Percentiles rank a stretch among this genome's conserved stretches.
These are phyloP conservation scores for Phycomyces blakesleeanus DNA, from an alignment of 192 early-diverging fungal genomes.

Conservation along the genomic window DNA sequence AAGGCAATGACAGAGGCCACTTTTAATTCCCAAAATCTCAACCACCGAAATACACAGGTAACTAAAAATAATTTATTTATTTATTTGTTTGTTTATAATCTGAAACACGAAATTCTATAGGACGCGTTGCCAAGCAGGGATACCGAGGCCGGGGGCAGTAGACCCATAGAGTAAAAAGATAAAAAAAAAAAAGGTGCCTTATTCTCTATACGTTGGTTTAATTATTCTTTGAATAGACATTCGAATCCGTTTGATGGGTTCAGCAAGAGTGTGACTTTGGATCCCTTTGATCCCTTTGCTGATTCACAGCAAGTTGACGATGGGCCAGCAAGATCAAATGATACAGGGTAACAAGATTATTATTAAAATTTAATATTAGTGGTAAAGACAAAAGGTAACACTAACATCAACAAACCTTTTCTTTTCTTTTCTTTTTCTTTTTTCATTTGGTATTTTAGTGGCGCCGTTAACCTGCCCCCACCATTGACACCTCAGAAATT, in stretches of 20 bases:
- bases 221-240: no score
- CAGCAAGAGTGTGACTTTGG: not conserved
- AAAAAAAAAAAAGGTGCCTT: no score
- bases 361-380: not conserved
- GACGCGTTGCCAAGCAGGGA: constrained; percentile 4
- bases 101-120: no score
- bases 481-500: constrained; percentile 19
- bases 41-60: constrained; percentile 16
- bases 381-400: not conserved
- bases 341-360: constrained; percentile 2
- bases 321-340: constrained; percentile 1
- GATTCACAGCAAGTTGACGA: constrained; percentile 17
- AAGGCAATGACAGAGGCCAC: constrained; percentile 38
- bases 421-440: not conserved
- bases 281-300: constrained; percentile 35
- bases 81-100: no score
- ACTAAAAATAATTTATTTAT: not conserved
- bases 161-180: not conserved
- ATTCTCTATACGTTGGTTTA: no score
- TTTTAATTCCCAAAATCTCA: constrained; percentile 32
- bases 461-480: constrained; percentile 9
- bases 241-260: no score
- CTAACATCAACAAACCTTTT: not conserved
- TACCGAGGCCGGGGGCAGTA: constrained; percentile 10
- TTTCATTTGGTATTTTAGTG: constrained; percentile 1